A percentile compares a stretch with the other conserved stretches of the same genome.
These are phyloP conservation scores for Trichaptum fuscoviolaceum DNA, from an alignment of 768 basidiomycete genomes.

Conservation along the genomic window DNA sequence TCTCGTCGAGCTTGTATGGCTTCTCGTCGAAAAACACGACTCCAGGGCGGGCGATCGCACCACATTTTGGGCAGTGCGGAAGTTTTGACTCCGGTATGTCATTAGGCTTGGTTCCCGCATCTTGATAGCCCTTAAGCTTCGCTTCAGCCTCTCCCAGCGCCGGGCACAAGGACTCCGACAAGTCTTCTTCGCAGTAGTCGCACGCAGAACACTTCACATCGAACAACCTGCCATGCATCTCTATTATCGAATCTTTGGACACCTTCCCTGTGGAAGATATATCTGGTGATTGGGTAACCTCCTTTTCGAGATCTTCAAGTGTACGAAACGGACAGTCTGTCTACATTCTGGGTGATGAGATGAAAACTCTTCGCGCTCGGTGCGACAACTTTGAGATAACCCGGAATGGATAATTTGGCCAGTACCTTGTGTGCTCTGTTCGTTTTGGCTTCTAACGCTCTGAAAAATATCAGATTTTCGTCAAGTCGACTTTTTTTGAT, in stretches of 20 bases:
- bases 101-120: constrained; percentile 9
- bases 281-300: not conserved
- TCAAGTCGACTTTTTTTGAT: not conserved
- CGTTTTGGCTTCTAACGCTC: constrained; percentile 41
- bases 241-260: constrained; percentile 25
- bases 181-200: constrained; percentile 34
- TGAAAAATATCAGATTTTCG: constrained; percentile 16
- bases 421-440: constrained; percentile 54
- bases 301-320: constrained; percentile 21
- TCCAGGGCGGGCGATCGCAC: constrained; percentile 41
- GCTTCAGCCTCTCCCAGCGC: constrained; percentile 39
- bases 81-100: constrained; percentile 30
- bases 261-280: constrained; percentile 1
- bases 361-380: constrained; percentile 38
- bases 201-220: constrained; percentile 46
- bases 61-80: constrained; percentile 40
- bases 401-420: constrained; percentile 38
- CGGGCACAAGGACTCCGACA: constrained; percentile 38
- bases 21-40: constrained; percentile 58
- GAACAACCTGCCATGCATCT: constrained; percentile 61
- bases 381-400: constrained; percentile 31
- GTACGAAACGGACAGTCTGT: constrained; percentile 44
- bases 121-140: constrained; percentile 16
- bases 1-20: constrained; percentile 33
- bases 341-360: constrained; percentile 60